Conservation (phyloP, 2,329 filamentous ascomycete genomes). For the Magnaporthales sp. region DNA sequence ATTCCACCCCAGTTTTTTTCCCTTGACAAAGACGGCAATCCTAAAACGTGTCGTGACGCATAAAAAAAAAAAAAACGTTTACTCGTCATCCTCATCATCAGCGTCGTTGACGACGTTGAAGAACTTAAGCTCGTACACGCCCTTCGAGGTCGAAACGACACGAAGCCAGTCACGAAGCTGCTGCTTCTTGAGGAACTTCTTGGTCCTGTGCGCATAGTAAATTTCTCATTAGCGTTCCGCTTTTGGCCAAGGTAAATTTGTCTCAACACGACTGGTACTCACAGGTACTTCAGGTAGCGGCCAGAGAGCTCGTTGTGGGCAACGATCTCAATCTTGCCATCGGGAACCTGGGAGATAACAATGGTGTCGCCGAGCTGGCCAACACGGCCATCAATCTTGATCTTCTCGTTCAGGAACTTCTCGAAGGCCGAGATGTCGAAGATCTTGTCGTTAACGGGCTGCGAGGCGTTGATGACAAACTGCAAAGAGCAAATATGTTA, state of each 20-base stretch:
- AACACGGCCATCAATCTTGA: slow-evolving; percentile 98
- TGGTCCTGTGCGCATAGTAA: slow-evolving; percentile 55
- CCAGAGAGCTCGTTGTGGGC: slow-evolving; percentile 97
- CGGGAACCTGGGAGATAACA: slow-evolving; percentile 80
- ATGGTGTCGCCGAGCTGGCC: slow-evolving; percentile 95
- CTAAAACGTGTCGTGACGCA: background rate
- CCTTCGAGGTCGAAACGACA: slow-evolving; percentile 94
- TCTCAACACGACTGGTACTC: slow-evolving; percentile 25
- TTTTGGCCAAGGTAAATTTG: background rate
- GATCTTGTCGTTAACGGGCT: slow-evolving; percentile 99
- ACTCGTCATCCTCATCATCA: slow-evolving; percentile 97
- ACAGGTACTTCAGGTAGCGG: slow-evolving; percentile 99
- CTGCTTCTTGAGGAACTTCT: slow-evolving; percentile 99
- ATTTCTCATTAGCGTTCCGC: slow-evolving; percentile 14
- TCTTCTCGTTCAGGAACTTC: slow-evolving; percentile 99
- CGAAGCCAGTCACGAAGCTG: slow-evolving; percentile 99
- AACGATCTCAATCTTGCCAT: slow-evolving; percentile 97
- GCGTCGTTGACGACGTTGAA: slow-evolving; percentile 99
- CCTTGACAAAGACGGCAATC: background rate
- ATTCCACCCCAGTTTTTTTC: background rate
- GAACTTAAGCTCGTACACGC: slow-evolving; percentile 99
- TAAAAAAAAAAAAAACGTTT: slow-evolving; percentile 34
- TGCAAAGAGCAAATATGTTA: slow-evolving; percentile 26
- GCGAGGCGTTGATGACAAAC: slow-evolving; percentile 99
- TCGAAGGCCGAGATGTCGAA: slow-evolving; percentile 98